Conservation (phyloP, 306 rosid species). For the Malus sylvestris region DNA sequence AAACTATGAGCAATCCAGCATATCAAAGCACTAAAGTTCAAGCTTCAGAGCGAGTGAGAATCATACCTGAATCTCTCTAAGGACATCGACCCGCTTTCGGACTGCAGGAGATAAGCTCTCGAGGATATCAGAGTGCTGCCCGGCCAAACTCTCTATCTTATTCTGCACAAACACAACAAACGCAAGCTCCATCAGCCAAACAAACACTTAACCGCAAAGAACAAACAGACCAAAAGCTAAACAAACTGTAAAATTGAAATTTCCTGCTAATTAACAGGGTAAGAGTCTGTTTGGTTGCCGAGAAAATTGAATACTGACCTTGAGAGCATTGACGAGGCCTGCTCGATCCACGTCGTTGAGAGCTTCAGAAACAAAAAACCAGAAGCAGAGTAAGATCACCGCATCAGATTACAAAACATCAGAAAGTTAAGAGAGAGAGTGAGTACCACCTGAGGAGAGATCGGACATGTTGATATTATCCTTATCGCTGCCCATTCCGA, state of each 20-base stretch:
- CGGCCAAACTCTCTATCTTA: conserved; percentile 80
- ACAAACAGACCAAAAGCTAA: not conserved
- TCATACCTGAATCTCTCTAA: conserved; percentile 76
- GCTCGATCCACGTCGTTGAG: conserved; percentile 65
- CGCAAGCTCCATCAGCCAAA: not conserved
- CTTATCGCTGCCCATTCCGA: conserved; percentile 63
- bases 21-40: not conserved
- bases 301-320: conserved; percentile 33
- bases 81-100: conserved; percentile 81
- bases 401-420: not conserved
- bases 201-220: not conserved
- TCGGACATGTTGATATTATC: conserved; percentile 61
- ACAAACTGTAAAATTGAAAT: not conserved
- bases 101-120: conserved; percentile 55
- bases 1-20: not conserved
- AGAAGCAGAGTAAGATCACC: not conserved
- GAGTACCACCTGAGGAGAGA: conserved; percentile 58
- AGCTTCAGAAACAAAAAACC: conserved; percentile 23
- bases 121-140: conserved; percentile 66
- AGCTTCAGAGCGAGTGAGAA: not conserved
- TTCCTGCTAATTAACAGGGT: not conserved
- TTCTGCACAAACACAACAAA: conserved; percentile 31
- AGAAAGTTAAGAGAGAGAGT: not conserved
- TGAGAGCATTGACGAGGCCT: conserved; percentile 77
- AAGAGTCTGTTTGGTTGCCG: not conserved